Base-by-base conservation (phyloP, 2,329 filamentous ascomycete genomes). In the Hypoxylon sp. region DNA sequence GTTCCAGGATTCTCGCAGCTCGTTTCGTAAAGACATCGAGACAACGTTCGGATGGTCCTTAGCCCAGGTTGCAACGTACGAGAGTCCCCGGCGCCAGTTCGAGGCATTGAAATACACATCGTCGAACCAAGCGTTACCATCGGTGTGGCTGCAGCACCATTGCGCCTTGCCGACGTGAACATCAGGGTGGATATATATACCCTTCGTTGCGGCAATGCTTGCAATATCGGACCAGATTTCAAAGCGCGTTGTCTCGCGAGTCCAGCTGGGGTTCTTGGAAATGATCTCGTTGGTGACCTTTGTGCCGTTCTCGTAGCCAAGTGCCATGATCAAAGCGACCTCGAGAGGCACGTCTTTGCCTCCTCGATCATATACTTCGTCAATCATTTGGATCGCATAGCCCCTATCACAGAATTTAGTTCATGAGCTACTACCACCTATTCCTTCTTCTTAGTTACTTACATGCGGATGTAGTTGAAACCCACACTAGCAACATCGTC, bases 351-450 rank as follows among this genome's bases (percentile, higher is more conserved):
- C 77, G 65, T 83, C 82, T 10, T 74, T 76, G 23, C 80, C 80
- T 25, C 75, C 75, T 17, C 76, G 76, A 21, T 80, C 79, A 61
- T 80, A 78, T 52, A 82, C 78, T 64, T 83, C 79, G 69, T 88
- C 85, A 46, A 88, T 76, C 85, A 88, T 87, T 69, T 87, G 81
- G 63, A 85, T 86, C 0, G 85, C 84, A 66, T 84, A 88, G 2
- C 84, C 85, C 74, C 74, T 77, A n/a, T 36, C 3, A 23, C 34
- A 14, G 13, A 7, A 28, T n/a, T 73, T 13, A 72, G 65, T 48
- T 11, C 23, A 61, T 25, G n/a, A 23, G 25, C 11, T 32, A 9
- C 5, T 4, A 10, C 11, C 21, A 50, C 13, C 1, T 45, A 11
- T 28, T 2, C 3, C 4, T 25, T 17, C 6, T 14, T 38, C n/a